Percentiles rank a stretch among this genome's conserved stretches.
phyloP scores from a whole-genome alignment of 2,329 filamentous ascomycete species.

The Corinectria fuckeliana region DNA sequence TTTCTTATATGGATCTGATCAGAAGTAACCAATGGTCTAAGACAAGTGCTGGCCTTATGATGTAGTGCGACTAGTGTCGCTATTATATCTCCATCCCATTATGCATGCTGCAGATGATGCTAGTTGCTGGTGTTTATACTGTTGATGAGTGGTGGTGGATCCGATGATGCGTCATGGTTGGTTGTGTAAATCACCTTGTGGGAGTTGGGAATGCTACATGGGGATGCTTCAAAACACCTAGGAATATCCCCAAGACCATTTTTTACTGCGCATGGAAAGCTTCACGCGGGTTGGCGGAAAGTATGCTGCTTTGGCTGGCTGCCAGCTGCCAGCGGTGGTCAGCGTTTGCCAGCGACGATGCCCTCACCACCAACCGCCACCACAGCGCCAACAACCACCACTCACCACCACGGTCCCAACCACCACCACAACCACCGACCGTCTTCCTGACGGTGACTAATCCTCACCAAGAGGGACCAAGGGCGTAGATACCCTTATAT shows the following conservation, averaged over 20 bases:
- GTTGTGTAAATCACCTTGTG: neutral
- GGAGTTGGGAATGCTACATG: neutral
- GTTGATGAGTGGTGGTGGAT: conserved; percentile 13
- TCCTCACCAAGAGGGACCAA: neutral
- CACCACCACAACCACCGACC: conserved; percentile 6
- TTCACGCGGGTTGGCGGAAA: conserved; percentile 8
- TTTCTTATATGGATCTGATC: neutral
- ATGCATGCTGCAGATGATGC: neutral
- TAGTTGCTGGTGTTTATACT: conserved; percentile 2
- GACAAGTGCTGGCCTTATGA: neutral
- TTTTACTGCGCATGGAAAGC: conserved; percentile 3
- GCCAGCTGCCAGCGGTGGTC: neutral
- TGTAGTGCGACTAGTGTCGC: neutral
- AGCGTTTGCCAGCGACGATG: neutral
- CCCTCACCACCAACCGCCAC: neutral
- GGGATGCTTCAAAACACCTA: conserved; percentile 22
- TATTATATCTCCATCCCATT: neutral
- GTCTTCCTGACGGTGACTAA: neutral
- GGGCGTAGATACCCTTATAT: conserved; percentile 19
- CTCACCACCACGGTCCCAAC: neutral
- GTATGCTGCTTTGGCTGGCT: neutral
- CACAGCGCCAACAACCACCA: conserved; percentile 1
- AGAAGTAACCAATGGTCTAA: neutral
- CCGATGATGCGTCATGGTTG: conserved; percentile 6
- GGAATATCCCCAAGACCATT: conserved; percentile 8